These are phyloP conservation scores for Calendula officinalis DNA, from an alignment of 129 eudicot species.

Conservation along the genomic window DNA sequence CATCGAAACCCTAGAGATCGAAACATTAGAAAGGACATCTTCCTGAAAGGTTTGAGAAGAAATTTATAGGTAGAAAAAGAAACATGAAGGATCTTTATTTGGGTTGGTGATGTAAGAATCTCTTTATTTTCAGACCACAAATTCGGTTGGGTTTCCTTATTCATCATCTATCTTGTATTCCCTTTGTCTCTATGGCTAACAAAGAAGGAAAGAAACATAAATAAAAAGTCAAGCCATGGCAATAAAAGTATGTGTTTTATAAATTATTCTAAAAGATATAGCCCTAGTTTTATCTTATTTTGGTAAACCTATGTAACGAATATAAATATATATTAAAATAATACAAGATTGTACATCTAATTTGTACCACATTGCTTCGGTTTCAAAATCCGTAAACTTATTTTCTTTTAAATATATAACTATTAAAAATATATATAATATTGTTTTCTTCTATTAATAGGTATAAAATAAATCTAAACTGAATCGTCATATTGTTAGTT, in stretches of 20 bases:
- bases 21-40: constrained; percentile 2
- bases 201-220: constrained; percentile 27
- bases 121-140: constrained; percentile 51
- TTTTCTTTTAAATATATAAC: neutral
- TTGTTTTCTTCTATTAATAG: too few species aligned
- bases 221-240: constrained; percentile 20
- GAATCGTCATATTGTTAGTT: too few species aligned
- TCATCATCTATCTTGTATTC: constrained; percentile 40
- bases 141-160: constrained; percentile 31
- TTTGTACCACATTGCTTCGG: neutral
- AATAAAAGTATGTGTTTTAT: neutral
- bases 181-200: constrained; percentile 28
- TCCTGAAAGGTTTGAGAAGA: constrained; percentile 3
- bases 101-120: constrained; percentile 26
- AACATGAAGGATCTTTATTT: constrained; percentile 32
- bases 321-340: neutral
- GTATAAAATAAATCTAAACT: too few species aligned
- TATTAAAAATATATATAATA: neutral
- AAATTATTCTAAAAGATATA: neutral
- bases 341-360: neutral
- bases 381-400: neutral
- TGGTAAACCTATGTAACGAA: neutral
- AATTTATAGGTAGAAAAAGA: constrained; percentile 16
- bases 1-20: constrained; percentile 1
- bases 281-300: constrained; percentile 19